These are phyloP conservation scores for Ogataea trehaloabstinens DNA, from an alignment of 805 yeast genomes.

Conservation along the genomic window DNA sequence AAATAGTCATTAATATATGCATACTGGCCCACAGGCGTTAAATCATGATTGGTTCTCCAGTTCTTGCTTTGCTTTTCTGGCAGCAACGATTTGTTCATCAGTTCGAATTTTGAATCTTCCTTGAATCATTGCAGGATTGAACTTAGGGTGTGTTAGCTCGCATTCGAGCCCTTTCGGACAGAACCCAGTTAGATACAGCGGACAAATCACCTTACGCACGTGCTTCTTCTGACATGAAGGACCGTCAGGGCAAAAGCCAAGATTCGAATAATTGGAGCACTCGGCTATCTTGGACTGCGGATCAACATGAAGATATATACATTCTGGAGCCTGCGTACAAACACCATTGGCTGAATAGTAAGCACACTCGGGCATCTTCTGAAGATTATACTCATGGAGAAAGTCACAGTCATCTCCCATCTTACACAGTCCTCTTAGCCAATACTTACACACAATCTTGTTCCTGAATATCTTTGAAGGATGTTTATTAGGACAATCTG, in stretches of 20 bases:
- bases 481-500: slow-evolving; percentile 85
- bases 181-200: slow-evolving; percentile 80
- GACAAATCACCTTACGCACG: slow-evolving; percentile 72
- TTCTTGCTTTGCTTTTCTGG: slow-evolving; percentile 25
- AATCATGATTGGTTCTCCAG: slow-evolving; percentile 2
- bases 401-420: slow-evolving; percentile 96
- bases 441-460: slow-evolving; percentile 94
- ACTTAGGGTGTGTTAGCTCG: slow-evolving; percentile 80
- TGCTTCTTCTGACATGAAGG: slow-evolving; percentile 84
- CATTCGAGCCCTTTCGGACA: slow-evolving; percentile 88
- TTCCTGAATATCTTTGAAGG: slow-evolving; percentile 56
- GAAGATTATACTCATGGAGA: slow-evolving; percentile 87
- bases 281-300: slow-evolving; percentile 86
- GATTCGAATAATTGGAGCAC: slow-evolving; percentile 71
- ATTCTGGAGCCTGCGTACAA: slow-evolving; percentile 92
- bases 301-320: slow-evolving; percentile 88
- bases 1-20: slow-evolving; percentile 10
- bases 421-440: slow-evolving; percentile 96
- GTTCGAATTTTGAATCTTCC: slow-evolving; percentile 44
- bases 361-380: slow-evolving; percentile 96
- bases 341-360: slow-evolving; percentile 79
- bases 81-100: slow-evolving; percentile 36
- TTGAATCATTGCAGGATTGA: slow-evolving; percentile 45
- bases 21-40: not conserved
- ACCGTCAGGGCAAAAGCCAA: slow-evolving; percentile 92